These are phyloP conservation scores for Pugionium cornutum DNA, from an alignment of 345 rosid genomes.

Conservation along the genomic window DNA sequence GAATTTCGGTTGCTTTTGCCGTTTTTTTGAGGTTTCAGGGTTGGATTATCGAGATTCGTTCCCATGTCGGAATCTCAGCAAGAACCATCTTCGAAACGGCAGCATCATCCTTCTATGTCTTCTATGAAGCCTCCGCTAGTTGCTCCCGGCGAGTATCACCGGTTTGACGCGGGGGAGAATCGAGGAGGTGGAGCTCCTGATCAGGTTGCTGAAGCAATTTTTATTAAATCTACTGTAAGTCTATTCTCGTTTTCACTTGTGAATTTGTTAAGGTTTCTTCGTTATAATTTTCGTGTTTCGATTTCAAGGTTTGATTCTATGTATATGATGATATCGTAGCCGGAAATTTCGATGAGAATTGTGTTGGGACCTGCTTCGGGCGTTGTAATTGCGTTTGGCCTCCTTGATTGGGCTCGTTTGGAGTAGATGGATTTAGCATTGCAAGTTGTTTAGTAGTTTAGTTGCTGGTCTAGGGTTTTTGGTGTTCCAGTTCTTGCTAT, in stretches of 20 bases:
- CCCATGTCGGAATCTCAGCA: slow-evolving; percentile 56
- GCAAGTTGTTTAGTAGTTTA: slow-evolving; percentile 16
- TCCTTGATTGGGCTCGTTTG: slow-evolving; percentile 10
- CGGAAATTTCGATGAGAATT: slow-evolving; percentile 24
- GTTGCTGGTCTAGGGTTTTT: slow-evolving; percentile 34
- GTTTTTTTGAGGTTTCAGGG: slow-evolving; percentile 24
- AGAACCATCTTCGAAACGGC: slow-evolving; percentile 45
- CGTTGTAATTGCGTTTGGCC: neutral
- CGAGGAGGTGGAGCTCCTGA: slow-evolving; percentile 44
- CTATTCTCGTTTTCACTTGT: neutral
- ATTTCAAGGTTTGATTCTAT: neutral
- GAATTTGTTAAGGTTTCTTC: neutral
- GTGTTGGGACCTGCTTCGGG: slow-evolving; percentile 40
- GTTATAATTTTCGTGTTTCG: slow-evolving; percentile 17
- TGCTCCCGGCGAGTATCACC: slow-evolving; percentile 72
- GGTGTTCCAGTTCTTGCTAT: slow-evolving; percentile 14
- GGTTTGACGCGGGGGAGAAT: slow-evolving; percentile 49
- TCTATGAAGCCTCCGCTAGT: slow-evolving; percentile 58
- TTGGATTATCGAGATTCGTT: slow-evolving; percentile 21
- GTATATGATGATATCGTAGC: neutral
- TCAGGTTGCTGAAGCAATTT: slow-evolving; percentile 59
- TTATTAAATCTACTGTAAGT: slow-evolving; percentile 70
- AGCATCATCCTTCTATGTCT: slow-evolving; percentile 35
- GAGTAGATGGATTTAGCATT: slow-evolving; percentile 33
- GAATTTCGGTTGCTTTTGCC: neutral